A percentile compares a stretch with the other conserved stretches of the same genome.
Conservation (phyloP, 1,139 yeast genomes). For the Pichia sp. region DNA sequence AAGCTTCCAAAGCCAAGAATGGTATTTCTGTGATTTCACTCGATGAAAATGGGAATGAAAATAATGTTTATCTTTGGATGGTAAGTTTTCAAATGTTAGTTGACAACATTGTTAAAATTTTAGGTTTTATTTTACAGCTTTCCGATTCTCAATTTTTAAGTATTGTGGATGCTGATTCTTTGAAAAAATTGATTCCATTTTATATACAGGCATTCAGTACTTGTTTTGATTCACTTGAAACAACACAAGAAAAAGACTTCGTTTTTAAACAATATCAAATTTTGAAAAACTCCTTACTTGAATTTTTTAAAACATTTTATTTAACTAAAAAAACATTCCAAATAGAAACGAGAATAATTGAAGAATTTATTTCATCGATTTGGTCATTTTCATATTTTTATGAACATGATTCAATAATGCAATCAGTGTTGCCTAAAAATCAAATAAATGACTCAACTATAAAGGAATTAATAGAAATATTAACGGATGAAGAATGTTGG, state of each 20-base stretch:
- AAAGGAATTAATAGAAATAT: slow-evolving; percentile 5
- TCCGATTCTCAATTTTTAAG: slow-evolving; percentile 20
- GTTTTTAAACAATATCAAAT: slow-evolving; percentile 43
- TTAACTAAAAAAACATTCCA: slow-evolving; percentile 1
- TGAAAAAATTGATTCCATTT: slow-evolving; percentile 41
- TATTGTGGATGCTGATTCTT: slow-evolving; percentile 23
- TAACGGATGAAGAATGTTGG: slow-evolving; percentile 32
- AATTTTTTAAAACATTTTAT: slow-evolving; percentile 28
- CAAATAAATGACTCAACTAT: slow-evolving; percentile 15
- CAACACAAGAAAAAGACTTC: slow-evolving; percentile 37
- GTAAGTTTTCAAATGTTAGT: slow-evolving; percentile 32
- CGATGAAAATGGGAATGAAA: slow-evolving; percentile 1
- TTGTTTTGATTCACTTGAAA: slow-evolving; percentile 33
- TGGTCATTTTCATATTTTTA: slow-evolving; percentile 50
- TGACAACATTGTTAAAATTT: slow-evolving; percentile 25
- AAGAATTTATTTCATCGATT: slow-evolving; percentile 38
- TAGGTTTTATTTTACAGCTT: slow-evolving; percentile 25
- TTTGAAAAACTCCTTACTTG: slow-evolving; percentile 40
- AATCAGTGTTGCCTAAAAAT: slow-evolving; percentile 29
- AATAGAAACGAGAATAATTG: slow-evolving; percentile 27
- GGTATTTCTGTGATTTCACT: slow-evolving; percentile 1
- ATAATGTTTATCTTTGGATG: slow-evolving; percentile 36
- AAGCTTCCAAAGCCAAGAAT: slow-evolving; percentile 29
- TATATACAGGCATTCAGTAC: slow-evolving; percentile 39
- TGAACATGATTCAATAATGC: slow-evolving; percentile 36